Base-by-base conservation (phyloP, 208 protist species). In the Naegleria lovaniensis region DNA sequence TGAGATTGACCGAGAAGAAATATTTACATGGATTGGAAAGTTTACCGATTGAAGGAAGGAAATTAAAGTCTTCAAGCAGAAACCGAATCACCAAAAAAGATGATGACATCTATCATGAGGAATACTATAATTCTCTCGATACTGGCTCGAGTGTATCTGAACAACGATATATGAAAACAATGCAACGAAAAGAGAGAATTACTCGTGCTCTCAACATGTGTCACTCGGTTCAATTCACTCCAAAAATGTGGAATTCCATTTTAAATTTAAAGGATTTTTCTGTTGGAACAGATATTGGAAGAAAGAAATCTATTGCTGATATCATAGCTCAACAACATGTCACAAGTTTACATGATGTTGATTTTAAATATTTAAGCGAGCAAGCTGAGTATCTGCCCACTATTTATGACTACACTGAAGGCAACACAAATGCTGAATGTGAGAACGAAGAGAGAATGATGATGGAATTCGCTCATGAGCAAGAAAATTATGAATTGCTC, bases 1-100 rank as follows among this genome's bases (percentile, higher is more conserved):
- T 90, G 38, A 88, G 96, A 15, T 87, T 96, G 19, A 95, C 94
- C 36, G 92, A 85, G 11, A 91, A 86, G 75, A 48, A 39, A 22
- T 38, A 85, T 48, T 40, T n/a, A 88, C 19, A 39, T 88, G 84
- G 84, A 58, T 55, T 22, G 9, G 25, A 48, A 22, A 39, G 22
- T 59, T 7, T 58, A 58, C 22, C 2, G 4, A 13, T 29, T 4
- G 43, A 67, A 67, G 55, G 55, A 67, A 67, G 19, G 55, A 67
- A 67, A 19, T 22, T 4, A 67, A 4, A 67, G 1, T 4, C 55
- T 67, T 3, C 11, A 67, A 29, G 4, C 1, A 67, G 22, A 29
- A 67, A 67, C 22, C 3, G 55, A 3, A 67, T 15, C 22, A 67
- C 19, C 19, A 1, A 2, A 22, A 1, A 2, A 22, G 22, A 29